phyloP scores from a whole-genome alignment of 2,329 filamentous ascomycete species.

The Zymoseptoria passerinii region DNA sequence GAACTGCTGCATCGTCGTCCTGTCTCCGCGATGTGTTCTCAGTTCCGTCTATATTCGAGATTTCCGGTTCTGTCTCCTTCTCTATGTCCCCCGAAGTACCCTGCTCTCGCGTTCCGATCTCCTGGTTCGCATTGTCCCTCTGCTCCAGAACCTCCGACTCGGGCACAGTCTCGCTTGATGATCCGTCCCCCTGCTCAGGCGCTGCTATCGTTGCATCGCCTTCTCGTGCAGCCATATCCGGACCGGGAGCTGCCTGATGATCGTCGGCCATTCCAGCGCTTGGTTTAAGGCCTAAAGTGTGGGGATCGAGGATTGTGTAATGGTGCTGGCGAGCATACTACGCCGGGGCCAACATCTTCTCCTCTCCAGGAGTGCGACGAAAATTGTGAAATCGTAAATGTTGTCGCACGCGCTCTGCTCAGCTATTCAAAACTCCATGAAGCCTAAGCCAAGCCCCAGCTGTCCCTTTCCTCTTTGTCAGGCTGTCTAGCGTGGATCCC shows the following conservation, averaged over 20 bases:
- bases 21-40: neutral
- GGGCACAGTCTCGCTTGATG: slow-evolving; percentile 5
- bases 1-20: neutral
- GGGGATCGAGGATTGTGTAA: neutral
- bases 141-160: slow-evolving; percentile 3
- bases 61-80: slow-evolving; percentile 4
- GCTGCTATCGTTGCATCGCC: slow-evolving; percentile 10
- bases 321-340: neutral
- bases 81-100: slow-evolving; percentile 6
- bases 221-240: slow-evolving; percentile 15
- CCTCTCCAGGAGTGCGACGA: neutral
- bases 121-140: neutral
- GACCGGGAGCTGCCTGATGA: slow-evolving; percentile 13
- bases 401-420: neutral
- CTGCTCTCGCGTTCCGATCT: slow-evolving; percentile 2
- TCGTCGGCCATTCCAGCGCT: slow-evolving; percentile 28
- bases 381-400: neutral
- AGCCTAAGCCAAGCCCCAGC: neutral
- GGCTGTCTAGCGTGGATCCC: neutral
- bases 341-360: neutral
- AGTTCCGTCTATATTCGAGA: neutral
- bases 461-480: neutral
- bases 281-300: slow-evolving; percentile 8
- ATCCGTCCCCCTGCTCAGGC: slow-evolving; percentile 8
- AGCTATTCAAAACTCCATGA: neutral